These are phyloP conservation scores for Coemansia sp. DNA, from an alignment of 192 early-diverging fungal genomes.

Conservation along the genomic window DNA sequence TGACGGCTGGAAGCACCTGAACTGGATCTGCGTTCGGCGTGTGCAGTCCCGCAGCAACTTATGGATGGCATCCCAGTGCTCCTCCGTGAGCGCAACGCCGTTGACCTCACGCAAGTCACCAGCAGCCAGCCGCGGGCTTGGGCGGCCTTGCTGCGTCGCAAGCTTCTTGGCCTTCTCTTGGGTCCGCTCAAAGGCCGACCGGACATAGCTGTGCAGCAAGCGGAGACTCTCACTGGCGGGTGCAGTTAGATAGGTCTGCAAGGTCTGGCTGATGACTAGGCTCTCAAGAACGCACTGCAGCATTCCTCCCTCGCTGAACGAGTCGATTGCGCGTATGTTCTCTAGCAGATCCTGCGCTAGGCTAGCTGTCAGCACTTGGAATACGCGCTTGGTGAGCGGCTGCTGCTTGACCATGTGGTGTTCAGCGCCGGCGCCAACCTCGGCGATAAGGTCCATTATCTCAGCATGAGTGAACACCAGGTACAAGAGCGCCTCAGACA, in stretches of 20 bases:
- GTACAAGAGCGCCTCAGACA: conserved; percentile 79
- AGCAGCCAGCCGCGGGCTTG: conserved; percentile 23
- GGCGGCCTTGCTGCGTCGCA: conserved; percentile 34
- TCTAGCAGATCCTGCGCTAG: conserved; percentile 81
- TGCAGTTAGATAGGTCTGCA: conserved; percentile 73
- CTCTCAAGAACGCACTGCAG: conserved; percentile 93
- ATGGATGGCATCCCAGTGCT: conserved; percentile 55
- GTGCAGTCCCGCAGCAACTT: conserved; percentile 57
- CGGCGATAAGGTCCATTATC: conserved; percentile 75
- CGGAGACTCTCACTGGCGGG: conserved; percentile 66
- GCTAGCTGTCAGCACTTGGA: conserved; percentile 68
- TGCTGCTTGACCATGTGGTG: conserved; percentile 57
- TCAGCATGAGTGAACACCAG: conserved; percentile 90
- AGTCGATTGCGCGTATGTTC: conserved; percentile 74
- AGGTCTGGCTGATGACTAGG: conserved; percentile 82
- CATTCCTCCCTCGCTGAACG: conserved; percentile 89
- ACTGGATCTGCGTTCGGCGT: conserved; percentile 65
- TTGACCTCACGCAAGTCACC: conserved; percentile 27
- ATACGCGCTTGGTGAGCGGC: conserved; percentile 71
- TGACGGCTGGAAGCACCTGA: conserved; percentile 59
- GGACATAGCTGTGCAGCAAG: conserved; percentile 74
- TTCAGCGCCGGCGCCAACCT: conserved; percentile 48
- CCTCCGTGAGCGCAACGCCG: conserved; percentile 23
- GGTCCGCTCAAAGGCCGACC: conserved; percentile 59
- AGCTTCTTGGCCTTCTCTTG: conserved; percentile 41